Percentiles rank a stretch among this genome's conserved stretches.
These are phyloP conservation scores for Fusarium foetens DNA, from an alignment of 2,329 filamentous ascomycete genomes.

Conservation along the genomic window DNA sequence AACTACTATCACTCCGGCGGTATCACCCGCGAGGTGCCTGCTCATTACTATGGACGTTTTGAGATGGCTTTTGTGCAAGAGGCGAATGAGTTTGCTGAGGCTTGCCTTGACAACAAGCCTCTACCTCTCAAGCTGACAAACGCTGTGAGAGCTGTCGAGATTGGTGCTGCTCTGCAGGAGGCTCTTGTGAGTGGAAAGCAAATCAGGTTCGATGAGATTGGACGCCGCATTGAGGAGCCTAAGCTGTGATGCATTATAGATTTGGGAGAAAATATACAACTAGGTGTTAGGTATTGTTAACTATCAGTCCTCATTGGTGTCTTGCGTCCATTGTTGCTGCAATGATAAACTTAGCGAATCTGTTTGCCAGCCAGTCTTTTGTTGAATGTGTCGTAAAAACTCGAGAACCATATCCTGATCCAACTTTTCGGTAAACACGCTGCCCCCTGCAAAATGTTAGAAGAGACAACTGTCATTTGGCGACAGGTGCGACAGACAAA, in stretches of 20 bases:
- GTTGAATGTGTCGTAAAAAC: neutral
- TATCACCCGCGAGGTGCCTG: slow-evolving; percentile 10
- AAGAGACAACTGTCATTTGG: neutral
- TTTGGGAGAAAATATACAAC: neutral
- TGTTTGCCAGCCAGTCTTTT: neutral
- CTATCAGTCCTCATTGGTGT: neutral
- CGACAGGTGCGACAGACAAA: neutral
- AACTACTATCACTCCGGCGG: slow-evolving; percentile 19
- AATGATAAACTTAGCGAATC: neutral
- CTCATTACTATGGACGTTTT: slow-evolving; percentile 25
- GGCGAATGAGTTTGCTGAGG: slow-evolving; percentile 22
- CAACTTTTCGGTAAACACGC: neutral
- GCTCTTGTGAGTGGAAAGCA: slow-evolving; percentile 19
- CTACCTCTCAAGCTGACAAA: slow-evolving; percentile 46
- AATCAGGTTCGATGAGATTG: slow-evolving; percentile 25
- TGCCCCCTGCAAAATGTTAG: neutral
- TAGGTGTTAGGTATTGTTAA: neutral
- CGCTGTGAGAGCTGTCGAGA: slow-evolving; percentile 16
- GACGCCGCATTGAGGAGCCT: slow-evolving; percentile 21
- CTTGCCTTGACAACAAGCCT: slow-evolving; percentile 13
- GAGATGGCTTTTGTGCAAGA: slow-evolving; percentile 21
- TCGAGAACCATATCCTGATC: neutral
- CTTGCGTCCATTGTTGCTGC: neutral
- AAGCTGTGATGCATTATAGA: slow-evolving; percentile 6
- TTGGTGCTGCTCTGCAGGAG: slow-evolving; percentile 22